A percentile compares a stretch with the other conserved stretches of the same genome.
phyloP scores from a whole-genome alignment of 495 filamentous ascomycete species.

The Lophiostoma macrostomum region DNA sequence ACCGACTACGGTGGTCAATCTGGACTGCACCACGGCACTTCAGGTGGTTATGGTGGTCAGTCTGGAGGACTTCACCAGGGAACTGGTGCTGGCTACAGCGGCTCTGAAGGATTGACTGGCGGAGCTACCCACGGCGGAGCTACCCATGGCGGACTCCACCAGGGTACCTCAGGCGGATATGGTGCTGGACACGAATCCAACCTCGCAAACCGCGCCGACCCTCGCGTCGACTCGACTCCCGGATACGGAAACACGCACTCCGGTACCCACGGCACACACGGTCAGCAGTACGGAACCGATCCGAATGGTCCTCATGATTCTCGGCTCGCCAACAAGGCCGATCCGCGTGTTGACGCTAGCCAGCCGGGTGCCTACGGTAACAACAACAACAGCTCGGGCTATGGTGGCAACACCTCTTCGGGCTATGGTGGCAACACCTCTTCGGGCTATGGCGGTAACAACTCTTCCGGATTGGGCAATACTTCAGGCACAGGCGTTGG shows the following conservation, averaged over 20 bases:
- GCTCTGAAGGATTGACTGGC: no score
- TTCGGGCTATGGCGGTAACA: constrained; percentile 1
- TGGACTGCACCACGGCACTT: no score
- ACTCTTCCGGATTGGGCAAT: neutral
- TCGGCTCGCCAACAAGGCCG: constrained; percentile 47
- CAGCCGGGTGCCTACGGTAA: constrained; percentile 31
- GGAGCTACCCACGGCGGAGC: no score
- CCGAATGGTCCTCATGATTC: constrained; percentile 43
- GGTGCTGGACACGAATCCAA: no score
- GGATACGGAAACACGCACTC: constrained; percentile 13
- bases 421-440: no score
- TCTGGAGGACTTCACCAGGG: no score
- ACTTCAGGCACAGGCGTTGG: neutral
- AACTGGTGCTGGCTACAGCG: no score
- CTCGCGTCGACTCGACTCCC: constrained; percentile 1
- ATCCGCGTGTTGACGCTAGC: constrained; percentile 51
- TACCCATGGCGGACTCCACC: no score
- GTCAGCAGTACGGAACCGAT: constrained; percentile 1
- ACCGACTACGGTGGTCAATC: no score
- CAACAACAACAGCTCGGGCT: constrained; percentile 16
- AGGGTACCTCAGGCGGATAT: no score
- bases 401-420: no score
- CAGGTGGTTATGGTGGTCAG: no score
- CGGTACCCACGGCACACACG: constrained; percentile 1
- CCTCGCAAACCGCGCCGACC: constrained; percentile 1